A percentile compares a stretch with the other conserved stretches of the same genome.
phyloP scores from a whole-genome alignment of 129 eudicot species.

The Escallonia herrerae region DNA sequence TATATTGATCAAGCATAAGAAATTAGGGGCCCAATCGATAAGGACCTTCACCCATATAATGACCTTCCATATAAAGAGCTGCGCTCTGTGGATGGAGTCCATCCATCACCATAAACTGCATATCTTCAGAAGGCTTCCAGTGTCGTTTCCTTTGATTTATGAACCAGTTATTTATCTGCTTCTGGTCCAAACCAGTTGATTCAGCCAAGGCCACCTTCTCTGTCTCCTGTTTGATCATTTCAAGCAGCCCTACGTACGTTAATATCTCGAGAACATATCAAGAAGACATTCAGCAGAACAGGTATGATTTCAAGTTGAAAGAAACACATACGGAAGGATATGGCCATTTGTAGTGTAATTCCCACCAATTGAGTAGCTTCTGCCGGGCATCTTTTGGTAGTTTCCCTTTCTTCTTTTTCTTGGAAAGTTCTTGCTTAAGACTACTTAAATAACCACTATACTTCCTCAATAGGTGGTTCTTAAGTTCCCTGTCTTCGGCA shows the following conservation, averaged over 20 bases:
- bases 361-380: conserved; percentile 95
- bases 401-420: conserved; percentile 97
- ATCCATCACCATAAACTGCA: conserved; percentile 99
- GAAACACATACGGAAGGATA: conserved; percentile 73
- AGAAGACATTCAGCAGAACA: neutral
- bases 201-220: conserved; percentile 98
- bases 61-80: conserved; percentile 84
- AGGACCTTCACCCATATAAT: conserved; percentile 86
- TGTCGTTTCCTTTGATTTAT: conserved; percentile 95
- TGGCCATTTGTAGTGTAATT: conserved; percentile 96
- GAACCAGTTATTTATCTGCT: conserved; percentile 94
- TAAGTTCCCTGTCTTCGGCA: conserved; percentile 92
- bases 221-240: conserved; percentile 48
- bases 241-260: neutral
- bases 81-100: conserved; percentile 83
- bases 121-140: conserved; percentile 98
- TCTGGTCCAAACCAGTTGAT: conserved; percentile 94
- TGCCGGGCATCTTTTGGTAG: conserved; percentile 97
- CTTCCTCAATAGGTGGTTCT: conserved; percentile 81
- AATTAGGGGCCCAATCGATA: conserved; percentile 68
- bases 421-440: conserved; percentile 93
- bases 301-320: neutral
- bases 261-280: neutral
- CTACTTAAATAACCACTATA: conserved; percentile 91
- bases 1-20: neutral